Percentiles rank a stretch among this genome's conserved stretches.
These are phyloP conservation scores for Aspergillus sp. DNA, from an alignment of 2,329 filamentous ascomycete species.

Conservation along the genomic window DNA sequence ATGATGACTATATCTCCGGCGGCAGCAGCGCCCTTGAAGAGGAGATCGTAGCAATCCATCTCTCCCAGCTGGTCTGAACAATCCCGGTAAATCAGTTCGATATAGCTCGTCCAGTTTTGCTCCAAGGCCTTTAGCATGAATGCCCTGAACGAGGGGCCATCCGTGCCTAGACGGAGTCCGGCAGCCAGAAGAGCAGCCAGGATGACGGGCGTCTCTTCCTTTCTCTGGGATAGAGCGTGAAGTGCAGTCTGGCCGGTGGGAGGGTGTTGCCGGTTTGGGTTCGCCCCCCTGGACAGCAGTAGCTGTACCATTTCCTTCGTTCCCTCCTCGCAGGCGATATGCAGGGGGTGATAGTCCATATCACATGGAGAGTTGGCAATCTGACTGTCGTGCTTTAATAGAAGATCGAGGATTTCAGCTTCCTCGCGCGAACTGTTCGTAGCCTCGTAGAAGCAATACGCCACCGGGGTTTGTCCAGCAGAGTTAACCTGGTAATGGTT, in stretches of 20 bases:
- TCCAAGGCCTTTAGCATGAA: not conserved
- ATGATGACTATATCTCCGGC: not conserved
- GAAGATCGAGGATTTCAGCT: not conserved
- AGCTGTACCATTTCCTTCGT: not conserved
- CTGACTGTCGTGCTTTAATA: not conserved
- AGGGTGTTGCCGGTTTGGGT: not conserved
- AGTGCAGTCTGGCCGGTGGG: not conserved
- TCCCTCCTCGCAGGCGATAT: not conserved
- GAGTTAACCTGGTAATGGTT: not conserved
- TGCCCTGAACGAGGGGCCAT: not conserved
- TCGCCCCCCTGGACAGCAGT: not conserved
- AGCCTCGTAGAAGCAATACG: not conserved
- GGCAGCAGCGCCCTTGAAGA: not conserved
- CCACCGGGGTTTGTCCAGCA: not conserved
- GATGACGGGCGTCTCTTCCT: not conserved
- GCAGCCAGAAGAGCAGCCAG: not conserved
- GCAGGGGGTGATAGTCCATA: not conserved
- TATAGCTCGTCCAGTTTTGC: not conserved
- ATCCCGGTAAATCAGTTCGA: not conserved
- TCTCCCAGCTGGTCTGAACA: not conserved
- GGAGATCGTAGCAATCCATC: not conserved
- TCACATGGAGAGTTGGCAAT: not conserved
- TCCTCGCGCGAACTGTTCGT: not conserved
- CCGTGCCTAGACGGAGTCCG: not conserved
- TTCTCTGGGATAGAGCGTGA: not conserved